Percentiles rank a stretch among this genome's conserved stretches.
Evolutionary conservation across 495 filamentous ascomycete species (phyloP).

Genomic region (Annulohypoxylon bovei): DNA sequence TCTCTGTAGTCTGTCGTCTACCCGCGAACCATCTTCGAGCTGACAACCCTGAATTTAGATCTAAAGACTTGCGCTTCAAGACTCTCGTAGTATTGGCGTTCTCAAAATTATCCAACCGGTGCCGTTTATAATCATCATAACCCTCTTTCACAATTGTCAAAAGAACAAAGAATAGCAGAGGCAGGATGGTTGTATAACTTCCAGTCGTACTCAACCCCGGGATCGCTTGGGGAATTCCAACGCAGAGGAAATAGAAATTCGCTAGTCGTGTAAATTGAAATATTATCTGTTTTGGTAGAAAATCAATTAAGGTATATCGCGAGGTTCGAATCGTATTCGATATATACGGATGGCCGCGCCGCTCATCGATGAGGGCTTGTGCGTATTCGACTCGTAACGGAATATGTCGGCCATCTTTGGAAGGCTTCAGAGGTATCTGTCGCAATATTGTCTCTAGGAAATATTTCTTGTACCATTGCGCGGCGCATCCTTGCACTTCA

Average conservation of each 20-base stretch:
- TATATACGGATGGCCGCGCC: conserved; percentile 76
- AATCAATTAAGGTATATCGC: conserved; percentile 87
- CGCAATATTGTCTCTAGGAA: conserved; percentile 51
- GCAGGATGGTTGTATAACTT: conserved; percentile 86
- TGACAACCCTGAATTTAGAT: not conserved
- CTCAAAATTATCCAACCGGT: conserved; percentile 84
- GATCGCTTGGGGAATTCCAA: conserved; percentile 90
- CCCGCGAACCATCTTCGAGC: conserved; percentile 35
- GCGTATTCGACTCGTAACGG: conserved; percentile 66
- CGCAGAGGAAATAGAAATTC: conserved; percentile 90
- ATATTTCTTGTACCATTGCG: conserved; percentile 47
- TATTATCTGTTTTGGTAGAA: conserved; percentile 85
- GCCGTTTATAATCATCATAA: conserved; percentile 86
- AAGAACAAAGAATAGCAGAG: conserved; percentile 82
- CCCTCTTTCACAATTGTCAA: conserved; percentile 92
- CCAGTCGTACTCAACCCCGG: conserved; percentile 88
- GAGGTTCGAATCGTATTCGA: conserved; percentile 84
- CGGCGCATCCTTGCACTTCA: conserved; percentile 26
- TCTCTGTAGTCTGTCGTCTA: conserved; percentile 1
- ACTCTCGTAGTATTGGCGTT: conserved; percentile 76
- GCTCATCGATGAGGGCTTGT: conserved; percentile 71
- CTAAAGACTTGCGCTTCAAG: conserved; percentile 44
- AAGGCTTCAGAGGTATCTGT: conserved; percentile 50
- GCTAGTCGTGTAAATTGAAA: conserved; percentile 92
- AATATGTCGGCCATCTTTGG: conserved; percentile 69